Evolutionary conservation across 2,329 filamentous ascomycete genomes (phyloP), one percentile per base, ranked within the genome.

Genomic region (Diplodia seriata): DNA sequence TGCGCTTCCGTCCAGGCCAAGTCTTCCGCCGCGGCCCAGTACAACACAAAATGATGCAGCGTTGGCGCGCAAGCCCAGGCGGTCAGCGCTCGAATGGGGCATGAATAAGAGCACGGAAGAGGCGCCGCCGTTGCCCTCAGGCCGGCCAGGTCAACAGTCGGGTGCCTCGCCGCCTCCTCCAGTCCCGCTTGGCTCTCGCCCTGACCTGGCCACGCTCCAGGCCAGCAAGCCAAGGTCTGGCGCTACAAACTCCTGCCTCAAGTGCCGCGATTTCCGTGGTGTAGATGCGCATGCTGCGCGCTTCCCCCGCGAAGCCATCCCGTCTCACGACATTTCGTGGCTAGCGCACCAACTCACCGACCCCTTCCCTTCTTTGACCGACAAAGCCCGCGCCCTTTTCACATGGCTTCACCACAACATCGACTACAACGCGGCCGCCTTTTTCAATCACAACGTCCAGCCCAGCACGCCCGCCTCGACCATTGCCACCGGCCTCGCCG

Each of bases 361-460:
- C 4, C 90, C 91, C 0, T 97, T 98, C 75, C 80, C 88, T 0
- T 97, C 92, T 0, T 81, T 83, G 1, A 97, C 94, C 0, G 94
- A 98, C 78, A 97, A 97, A 81, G 94, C 95, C 2, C 87, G 95
- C 33, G 93, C 89, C 2, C 92, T 99, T 69, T 98, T 98, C 76
- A 92, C 91, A 1, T 99, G 95, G 95, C 88, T 94, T 50, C 94
- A 98, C 79, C 90, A 98, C 79, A 98, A 98, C 73, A 89, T 99
- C 68, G 85, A 85, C 56, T 99, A 98, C 77, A 92, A 98, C 76
- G 88, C 89, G 0, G 85, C 87, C 31, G 86, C 89, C 29, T 97
- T 97, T 81, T 96, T 96, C 75, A 87, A 85, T 68, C 87, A 89
- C 43, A 88, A 83, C 56, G 82, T 97, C 38, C 85, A 88, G 70